Evolutionary conservation across 2,329 filamentous ascomycete species (phyloP).

Genomic region (Aspergillus tubingensis): DNA sequence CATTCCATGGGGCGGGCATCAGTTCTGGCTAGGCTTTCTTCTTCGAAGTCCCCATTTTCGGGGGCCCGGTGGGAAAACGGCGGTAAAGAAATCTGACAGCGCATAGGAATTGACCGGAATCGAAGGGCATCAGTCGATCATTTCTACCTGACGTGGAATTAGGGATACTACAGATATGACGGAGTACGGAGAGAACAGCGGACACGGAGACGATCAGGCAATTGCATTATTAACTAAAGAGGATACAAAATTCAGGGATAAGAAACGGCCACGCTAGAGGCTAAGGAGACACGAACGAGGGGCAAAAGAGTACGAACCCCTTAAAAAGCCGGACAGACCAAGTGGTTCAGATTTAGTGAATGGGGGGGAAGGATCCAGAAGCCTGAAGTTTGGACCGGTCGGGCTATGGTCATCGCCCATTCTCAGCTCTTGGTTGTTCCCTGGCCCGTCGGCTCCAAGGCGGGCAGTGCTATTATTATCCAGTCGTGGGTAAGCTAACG

Average conservation of each 20-base stretch:
- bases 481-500: not conserved
- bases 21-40: not conserved
- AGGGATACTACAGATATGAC: not conserved
- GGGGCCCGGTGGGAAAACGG: not conserved
- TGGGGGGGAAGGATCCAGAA: slow-evolving; percentile 15
- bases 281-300: not conserved
- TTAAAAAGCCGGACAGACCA: not conserved
- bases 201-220: not conserved
- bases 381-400: slow-evolving; percentile 13
- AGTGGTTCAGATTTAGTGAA: not conserved
- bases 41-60: not conserved
- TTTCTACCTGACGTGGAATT: not conserved
- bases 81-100: not conserved
- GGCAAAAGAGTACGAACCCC: slow-evolving; percentile 1
- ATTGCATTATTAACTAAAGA: not conserved
- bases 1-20: not conserved
- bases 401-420: not conserved
- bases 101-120: not conserved
- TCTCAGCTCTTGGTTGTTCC: not conserved
- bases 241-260: not conserved
- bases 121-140: not conserved
- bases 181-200: not conserved
- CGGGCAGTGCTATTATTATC: slow-evolving; percentile 5
- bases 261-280: not conserved
- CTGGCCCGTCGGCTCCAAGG: not conserved